These are phyloP conservation scores for Mycena chlorophos DNA, from an alignment of 768 basidiomycete species.

Conservation along the genomic window DNA sequence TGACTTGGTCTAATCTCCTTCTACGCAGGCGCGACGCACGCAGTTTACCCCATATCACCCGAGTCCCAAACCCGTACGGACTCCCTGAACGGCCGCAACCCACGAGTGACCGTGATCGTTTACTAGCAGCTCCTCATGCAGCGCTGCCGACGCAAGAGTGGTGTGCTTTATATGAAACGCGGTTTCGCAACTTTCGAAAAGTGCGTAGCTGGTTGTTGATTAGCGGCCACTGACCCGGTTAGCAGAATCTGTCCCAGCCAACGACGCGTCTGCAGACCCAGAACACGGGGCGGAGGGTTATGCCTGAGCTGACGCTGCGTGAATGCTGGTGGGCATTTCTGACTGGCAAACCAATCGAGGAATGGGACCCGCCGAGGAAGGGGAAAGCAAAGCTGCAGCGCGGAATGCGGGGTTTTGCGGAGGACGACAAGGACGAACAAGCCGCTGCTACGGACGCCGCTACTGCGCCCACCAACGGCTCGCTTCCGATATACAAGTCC, in stretches of 20 bases:
- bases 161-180: constrained; percentile 55
- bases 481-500: constrained; percentile 29
- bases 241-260: constrained; percentile 67
- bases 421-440: constrained; percentile 27
- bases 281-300: constrained; percentile 34
- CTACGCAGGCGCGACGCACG: constrained; percentile 66
- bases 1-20: constrained; percentile 4
- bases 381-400: constrained; percentile 32
- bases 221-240: constrained; percentile 7
- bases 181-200: constrained; percentile 67
- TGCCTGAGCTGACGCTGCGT: constrained; percentile 73
- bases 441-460: constrained; percentile 5
- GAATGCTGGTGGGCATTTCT: constrained; percentile 82
- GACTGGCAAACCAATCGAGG: constrained; percentile 63
- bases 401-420: constrained; percentile 41
- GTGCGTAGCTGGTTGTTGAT: constrained; percentile 31
- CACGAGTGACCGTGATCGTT: constrained; percentile 23
- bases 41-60: constrained; percentile 60
- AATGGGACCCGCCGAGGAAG: constrained; percentile 61
- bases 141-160: constrained; percentile 67
- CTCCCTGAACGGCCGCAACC: constrained; percentile 31
- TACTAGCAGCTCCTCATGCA: constrained; percentile 28
- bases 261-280: constrained; percentile 48
- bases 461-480: constrained; percentile 5
- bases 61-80: constrained; percentile 71